phyloP scores from a whole-genome alignment of 2,329 filamentous ascomycete species.

The Fusarium multiceps region DNA sequence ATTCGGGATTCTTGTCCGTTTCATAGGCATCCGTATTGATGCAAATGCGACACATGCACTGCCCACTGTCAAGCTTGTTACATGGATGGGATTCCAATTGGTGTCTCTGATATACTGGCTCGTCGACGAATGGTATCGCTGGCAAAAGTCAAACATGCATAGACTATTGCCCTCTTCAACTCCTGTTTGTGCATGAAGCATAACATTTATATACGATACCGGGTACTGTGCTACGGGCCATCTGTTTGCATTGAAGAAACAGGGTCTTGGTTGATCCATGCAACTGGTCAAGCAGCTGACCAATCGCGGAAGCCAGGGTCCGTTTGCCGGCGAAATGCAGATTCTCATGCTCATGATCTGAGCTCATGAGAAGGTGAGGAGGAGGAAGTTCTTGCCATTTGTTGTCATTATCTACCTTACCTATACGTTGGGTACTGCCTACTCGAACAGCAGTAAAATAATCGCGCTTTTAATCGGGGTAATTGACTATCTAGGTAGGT shows the following conservation, averaged over 20 bases:
- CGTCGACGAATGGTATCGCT: not conserved
- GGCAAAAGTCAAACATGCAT: not conserved
- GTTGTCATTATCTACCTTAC: not conserved
- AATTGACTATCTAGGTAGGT: not conserved
- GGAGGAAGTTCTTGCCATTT: not conserved
- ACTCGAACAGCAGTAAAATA: not conserved
- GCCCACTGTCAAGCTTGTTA: not conserved
- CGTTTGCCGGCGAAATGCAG: conserved; percentile 12
- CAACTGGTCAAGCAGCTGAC: conserved; percentile 1
- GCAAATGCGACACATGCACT: not conserved
- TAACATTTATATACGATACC: not conserved
- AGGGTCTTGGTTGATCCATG: conserved; percentile 4
- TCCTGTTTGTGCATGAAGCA: not conserved
- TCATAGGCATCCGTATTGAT: not conserved
- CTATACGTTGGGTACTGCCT: too few species aligned
- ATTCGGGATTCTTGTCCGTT: not conserved
- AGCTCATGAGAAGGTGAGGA: conserved; percentile 8
- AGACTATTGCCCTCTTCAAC: not conserved
- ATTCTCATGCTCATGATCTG: conserved; percentile 1
- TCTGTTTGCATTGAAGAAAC: not conserved
- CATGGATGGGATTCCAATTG: not conserved
- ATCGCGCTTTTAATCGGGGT: not conserved
- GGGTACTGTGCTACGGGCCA: not conserved
- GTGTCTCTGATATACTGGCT: not conserved
- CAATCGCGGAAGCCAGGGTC: conserved; percentile 10